Evolutionary conservation across 495 filamentous ascomycete species (phyloP), one percentile per base, ranked within the genome.

Genomic region (Tuber brumale): DNA sequence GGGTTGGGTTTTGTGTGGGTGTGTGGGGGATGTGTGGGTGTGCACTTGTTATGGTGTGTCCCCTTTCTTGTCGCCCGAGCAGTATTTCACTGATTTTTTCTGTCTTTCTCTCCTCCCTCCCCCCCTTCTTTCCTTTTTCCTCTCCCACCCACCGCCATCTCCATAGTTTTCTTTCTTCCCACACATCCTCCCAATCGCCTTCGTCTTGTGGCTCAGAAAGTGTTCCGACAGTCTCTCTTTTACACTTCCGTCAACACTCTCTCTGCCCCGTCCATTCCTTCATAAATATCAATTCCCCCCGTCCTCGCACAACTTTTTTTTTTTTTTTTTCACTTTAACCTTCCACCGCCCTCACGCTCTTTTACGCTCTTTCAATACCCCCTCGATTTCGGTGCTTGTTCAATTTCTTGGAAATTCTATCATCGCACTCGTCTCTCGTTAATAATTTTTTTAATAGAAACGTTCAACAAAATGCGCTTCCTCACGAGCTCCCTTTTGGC

Each of bases 401-500:
- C 79, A 72, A 71, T 46, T 81, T 75, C 66, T 76, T 76, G 21
- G 72, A 74, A 81, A 80, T 78, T 77, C 79, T 73, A 42, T 61
- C 69, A 80, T 51, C 43, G 42, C 71, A 37, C 74, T 72, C 43
- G 66, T 77, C 72, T 74, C 71, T 76, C 72, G 66, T 76, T 76
- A 80, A 81, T 74, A 61, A 44, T 74, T n/a, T 66, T 48, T 57
- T 45, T 44, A 70, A 42, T 3, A 39, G 3, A 39, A 39, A 2
- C 10, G 76, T 74, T 80, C 51, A 70, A 75, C 51, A 79, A 70
- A n/a, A 90, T 90, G 88, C 86, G 84, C 82, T 88, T 88, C 85
- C 84, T 86, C 77, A 79, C 82, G 70, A 81, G 85, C 75, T 80
- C 87, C 76, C 70, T 89, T 73, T 78, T 85, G 37, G 85, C 86